Evolutionary conservation across 2,329 filamentous ascomycete species (phyloP).

Genomic region (Beauveria brongniartii): DNA sequence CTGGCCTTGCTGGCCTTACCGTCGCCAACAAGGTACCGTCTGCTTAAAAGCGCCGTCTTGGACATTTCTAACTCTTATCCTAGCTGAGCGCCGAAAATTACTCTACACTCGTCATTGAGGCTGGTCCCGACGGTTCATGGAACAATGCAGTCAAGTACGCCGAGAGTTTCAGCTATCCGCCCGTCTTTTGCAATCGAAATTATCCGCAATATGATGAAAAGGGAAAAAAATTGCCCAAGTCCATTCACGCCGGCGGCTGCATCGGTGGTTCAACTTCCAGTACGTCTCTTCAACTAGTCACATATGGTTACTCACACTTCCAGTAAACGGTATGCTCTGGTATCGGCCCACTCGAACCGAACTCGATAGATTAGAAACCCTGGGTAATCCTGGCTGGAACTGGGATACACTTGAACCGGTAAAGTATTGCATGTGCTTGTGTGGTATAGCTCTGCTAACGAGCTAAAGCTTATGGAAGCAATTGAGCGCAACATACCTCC

Average conservation of each 20-base stretch:
- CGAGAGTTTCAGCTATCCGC: conserved; percentile 12
- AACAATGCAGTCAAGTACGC: conserved; percentile 16
- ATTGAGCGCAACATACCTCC: conserved; percentile 18
- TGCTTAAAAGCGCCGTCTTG: background rate
- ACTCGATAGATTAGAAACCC: conserved; percentile 16
- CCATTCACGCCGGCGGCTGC: conserved; percentile 18
- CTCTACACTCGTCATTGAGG: conserved; percentile 18
- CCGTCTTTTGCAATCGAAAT: conserved; percentile 16
- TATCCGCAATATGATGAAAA: conserved; percentile 17
- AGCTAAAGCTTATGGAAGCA: conserved; percentile 13
- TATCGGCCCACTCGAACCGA: conserved; percentile 17
- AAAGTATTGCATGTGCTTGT: conserved; percentile 13
- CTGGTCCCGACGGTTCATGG: conserved; percentile 18
- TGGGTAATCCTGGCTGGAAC: conserved; percentile 22
- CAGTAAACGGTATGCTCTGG: conserved; percentile 21
- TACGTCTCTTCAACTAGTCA: background rate
- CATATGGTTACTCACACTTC: background rate
- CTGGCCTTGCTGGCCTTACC: conserved; percentile 28
- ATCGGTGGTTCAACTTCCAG: conserved; percentile 20
- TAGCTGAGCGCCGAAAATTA: conserved; percentile 17
- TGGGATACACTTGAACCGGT: conserved; percentile 25
- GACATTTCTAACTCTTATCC: background rate
- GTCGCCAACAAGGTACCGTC: conserved; percentile 13
- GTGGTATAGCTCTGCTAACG: conserved; percentile 11
- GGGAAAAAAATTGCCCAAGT: conserved; percentile 11